Base-by-base conservation (phyloP, 495 filamentous ascomycete genomes). In the Corynascus novoguineensis region DNA sequence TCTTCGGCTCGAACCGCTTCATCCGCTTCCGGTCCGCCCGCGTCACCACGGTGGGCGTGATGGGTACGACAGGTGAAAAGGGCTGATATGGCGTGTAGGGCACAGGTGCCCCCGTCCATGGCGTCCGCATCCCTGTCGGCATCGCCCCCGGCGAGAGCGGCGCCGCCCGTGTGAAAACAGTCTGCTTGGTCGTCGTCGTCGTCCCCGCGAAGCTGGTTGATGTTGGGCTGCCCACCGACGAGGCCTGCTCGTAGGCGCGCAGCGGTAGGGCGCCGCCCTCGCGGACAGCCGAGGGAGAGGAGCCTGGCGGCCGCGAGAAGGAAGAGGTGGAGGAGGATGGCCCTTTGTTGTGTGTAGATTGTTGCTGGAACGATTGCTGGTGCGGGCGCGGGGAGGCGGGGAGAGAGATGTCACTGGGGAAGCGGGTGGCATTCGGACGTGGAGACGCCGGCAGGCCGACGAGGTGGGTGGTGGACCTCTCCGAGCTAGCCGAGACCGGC, bases 51-150 rank as follows among this genome's bases (percentile, higher is more conserved):
- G 84, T 83, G 1, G 92, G 91, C 28, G 91, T 95, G 55, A 97
- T 83, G 0, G 92, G 92, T 15, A 93, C 88, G 8, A 95, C 78
- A 0, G 92, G 91, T 2, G 87, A 89, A 65, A 87, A 92, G 0
- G 92, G 92, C 80, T 95, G 93, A 65, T 97, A 97, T 5, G 92
- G 88, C 53, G 82, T 86, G 69, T 97, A 96, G 6, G 92, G 92
- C 32, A 80, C 76, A 0, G 90, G 84, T 38, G 87, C 81, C 5
- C 87, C 90, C 0, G 87, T 90, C 62, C 82, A 80, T 0, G 88
- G 88, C 8, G 83, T 83, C 45, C 72, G 73, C 59, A 78, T 53
- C 10, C 56, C 81, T 11, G 71, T 71, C 5, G 10, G 35, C 60
- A 67, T 73, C 74, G 3, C 75, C 75, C 22, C 75, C 34, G 86